A percentile compares a stretch with the other conserved stretches of the same genome.
These are phyloP conservation scores for Magnusiomyces sp. DNA, from an alignment of 1,139 yeast species.

Conservation along the genomic window DNA sequence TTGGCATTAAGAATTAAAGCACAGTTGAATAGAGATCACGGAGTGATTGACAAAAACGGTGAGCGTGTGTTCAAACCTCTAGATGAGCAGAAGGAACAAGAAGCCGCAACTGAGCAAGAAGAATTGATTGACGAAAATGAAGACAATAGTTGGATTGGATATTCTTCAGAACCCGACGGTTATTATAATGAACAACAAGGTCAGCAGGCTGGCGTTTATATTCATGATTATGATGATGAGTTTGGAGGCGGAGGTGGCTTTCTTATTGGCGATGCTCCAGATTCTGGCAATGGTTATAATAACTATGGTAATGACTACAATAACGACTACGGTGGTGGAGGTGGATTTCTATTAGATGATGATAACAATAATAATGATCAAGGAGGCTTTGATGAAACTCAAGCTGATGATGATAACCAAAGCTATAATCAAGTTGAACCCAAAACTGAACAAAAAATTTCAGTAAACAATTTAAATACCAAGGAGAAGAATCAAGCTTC, in stretches of 20 bases:
- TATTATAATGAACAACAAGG: not conserved
- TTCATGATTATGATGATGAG: constrained; percentile 5
- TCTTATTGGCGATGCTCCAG: not conserved
- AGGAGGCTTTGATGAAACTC: not conserved
- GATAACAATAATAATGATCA: constrained; percentile 3
- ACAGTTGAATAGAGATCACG: constrained; percentile 61
- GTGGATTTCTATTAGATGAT: constrained; percentile 9
- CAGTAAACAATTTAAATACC: not conserved
- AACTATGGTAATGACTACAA: not conserved
- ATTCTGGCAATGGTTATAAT: not conserved
- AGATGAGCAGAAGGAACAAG: not conserved
- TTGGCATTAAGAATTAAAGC: constrained; percentile 62
- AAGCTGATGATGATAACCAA: not conserved
- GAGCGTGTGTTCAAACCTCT: constrained; percentile 1
- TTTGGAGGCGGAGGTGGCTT: not conserved
- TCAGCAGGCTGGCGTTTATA: constrained; percentile 7
- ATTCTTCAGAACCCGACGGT: not conserved
- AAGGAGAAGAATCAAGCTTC: not conserved
- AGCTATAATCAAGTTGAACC: not conserved
- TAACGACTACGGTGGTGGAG: constrained; percentile 2
- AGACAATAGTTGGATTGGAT: constrained; percentile 4
- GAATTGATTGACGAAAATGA: constrained; percentile 1
- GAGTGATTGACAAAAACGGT: constrained; percentile 35
- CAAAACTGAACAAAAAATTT: not conserved
- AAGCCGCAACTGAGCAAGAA: not conserved